Base-by-base conservation (phyloP, 225 moss, liverwort and hornwort species). In the Pseudoscleropodium purum region DNA sequence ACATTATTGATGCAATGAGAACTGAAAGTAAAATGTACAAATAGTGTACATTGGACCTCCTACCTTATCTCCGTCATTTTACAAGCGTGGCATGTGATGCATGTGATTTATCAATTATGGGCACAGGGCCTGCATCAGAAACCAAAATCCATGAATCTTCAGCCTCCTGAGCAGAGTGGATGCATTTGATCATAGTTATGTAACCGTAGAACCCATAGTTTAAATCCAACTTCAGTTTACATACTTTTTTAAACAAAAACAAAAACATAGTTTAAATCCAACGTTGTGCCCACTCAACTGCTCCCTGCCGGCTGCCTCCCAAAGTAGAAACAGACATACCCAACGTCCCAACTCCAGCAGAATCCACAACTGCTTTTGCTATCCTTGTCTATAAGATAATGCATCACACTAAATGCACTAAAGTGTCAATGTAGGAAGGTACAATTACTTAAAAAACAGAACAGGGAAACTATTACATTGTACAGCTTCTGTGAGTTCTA, bases 21-120 rank as follows among this genome's bases (percentile, higher is more conserved):
- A 43, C 0, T 24, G 5, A 30, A 77, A 36, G 5, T 0, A 52
- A 77, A 23, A 52, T 36, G 2, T 36, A 5, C 2, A 34, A 21
- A 14, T 8, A 4, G 6, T 21, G 5, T 34, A 51, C 13, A 76
- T 34, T 49, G 12, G 2, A 30, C 45, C 47, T 74, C 75, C 6
- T 10, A 18, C 17, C 24, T 24, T 29, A 74, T 47, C 6, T 74
- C 19, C 3, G 7, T 25, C 25, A 29, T 54, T 24, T 54, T 69
- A 36, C 29, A 54, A 84, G 54, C 54, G 54, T 69, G 57, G 57
- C 54, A 39, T 31, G 54, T 39, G 69, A 54, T 56, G 21, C 56
- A 69, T 30, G 52, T 15, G 19, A 21, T 56, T 64, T 52, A 54
- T 31, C 20, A 68, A 29, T 84, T 19, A 15, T 4, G 2, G 39